Base-by-base conservation (phyloP, 2,329 filamentous ascomycete genomes). In the Aspergillus niger region DNA sequence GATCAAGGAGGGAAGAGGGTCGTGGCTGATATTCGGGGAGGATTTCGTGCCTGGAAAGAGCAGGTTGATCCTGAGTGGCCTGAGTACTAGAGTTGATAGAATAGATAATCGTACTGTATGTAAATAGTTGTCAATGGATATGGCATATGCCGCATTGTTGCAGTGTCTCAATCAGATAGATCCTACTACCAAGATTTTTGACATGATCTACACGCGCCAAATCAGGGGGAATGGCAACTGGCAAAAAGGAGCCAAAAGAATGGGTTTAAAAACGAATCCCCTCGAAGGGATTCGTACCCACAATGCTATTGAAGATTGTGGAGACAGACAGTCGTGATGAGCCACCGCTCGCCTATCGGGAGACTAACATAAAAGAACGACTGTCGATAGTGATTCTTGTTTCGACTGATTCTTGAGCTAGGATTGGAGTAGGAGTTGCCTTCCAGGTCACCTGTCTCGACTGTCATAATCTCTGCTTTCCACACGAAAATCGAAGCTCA, bases 11-110 rank as follows among this genome's bases (percentile, higher is more conserved):
- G 75, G 0, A 58, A 73, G 55, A 68, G 75, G 48, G 73, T 68
- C 50, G 70, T 80, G 20, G 72, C 72, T 3, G 79, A 81, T 61
- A 76, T 81, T n/a, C 71, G 67, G 17, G 79, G 78, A 11, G 79
- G 79, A 1, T 67, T 80, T 5, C 69, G 70, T 17, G 76, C 77
- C n/a, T 81, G 78, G 79, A 74, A 73, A 55, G 68, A 72, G 32
- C 72, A 79, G 38, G 69, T 80, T 15, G 78, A 80, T 60, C 72
- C 74, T 0, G 69, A 72, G 2, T 80, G 75, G 65, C 77, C 77
- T 1, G 75, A 79, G 53, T 79, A 79, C 64, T 78, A 58, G 47
- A 48, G 1, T 8, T 44, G 11, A 0, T 17, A 20, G 41, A n/a
- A 7, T 50, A 11, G 47, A 28, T 49, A 4, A 4, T 32, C 26